These are phyloP conservation scores for Pyrenochaeta sp. DNA, from an alignment of 2,329 filamentous ascomycete species.

Conservation along the genomic window DNA sequence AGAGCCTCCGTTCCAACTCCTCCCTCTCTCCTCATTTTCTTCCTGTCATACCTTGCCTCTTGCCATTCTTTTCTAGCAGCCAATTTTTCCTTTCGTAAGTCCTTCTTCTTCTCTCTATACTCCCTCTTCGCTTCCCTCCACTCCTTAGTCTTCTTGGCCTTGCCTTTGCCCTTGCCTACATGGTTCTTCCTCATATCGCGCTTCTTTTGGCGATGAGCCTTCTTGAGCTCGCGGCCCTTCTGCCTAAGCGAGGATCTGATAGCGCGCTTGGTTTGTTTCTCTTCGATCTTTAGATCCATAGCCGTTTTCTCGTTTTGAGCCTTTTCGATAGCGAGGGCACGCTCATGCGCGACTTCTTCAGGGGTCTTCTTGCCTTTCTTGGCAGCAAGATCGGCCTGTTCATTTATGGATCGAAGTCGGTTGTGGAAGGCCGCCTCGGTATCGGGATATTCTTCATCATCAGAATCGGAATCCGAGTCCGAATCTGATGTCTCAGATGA, in stretches of 20 bases:
- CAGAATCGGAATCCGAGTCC: slow-evolving; percentile 21
- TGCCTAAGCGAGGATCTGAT: slow-evolving; percentile 7
- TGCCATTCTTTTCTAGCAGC: slow-evolving; percentile 28
- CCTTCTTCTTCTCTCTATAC: slow-evolving; percentile 32
- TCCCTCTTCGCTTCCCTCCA: slow-evolving; percentile 35
- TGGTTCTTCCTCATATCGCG: slow-evolving; percentile 26
- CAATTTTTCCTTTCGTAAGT: slow-evolving; percentile 22
- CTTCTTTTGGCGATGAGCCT: slow-evolving; percentile 25
- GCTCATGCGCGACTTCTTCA: slow-evolving; percentile 31
- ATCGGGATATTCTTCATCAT: slow-evolving; percentile 21
- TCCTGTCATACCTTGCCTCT: slow-evolving; percentile 17
- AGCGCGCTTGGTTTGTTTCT: slow-evolving; percentile 26
- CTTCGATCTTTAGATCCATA: slow-evolving; percentile 27
- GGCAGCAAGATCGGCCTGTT: slow-evolving; percentile 19
- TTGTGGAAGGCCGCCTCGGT: slow-evolving; percentile 17
- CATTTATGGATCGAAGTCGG: slow-evolving; percentile 36
- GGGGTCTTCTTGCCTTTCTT: slow-evolving; percentile 36
- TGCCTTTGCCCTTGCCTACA: slow-evolving; percentile 25
- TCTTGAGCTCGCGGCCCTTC: slow-evolving; percentile 13
- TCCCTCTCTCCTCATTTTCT: slow-evolving; percentile 14
- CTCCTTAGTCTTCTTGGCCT: slow-evolving; percentile 30
- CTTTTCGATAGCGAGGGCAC: slow-evolving; percentile 34
- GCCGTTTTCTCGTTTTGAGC: slow-evolving; percentile 28
- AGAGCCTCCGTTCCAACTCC: not conserved
- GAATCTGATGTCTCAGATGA: slow-evolving; percentile 36